These are phyloP conservation scores for Fusarium sacchari DNA, from an alignment of 2,329 filamentous ascomycete species.

Conservation along the genomic window DNA sequence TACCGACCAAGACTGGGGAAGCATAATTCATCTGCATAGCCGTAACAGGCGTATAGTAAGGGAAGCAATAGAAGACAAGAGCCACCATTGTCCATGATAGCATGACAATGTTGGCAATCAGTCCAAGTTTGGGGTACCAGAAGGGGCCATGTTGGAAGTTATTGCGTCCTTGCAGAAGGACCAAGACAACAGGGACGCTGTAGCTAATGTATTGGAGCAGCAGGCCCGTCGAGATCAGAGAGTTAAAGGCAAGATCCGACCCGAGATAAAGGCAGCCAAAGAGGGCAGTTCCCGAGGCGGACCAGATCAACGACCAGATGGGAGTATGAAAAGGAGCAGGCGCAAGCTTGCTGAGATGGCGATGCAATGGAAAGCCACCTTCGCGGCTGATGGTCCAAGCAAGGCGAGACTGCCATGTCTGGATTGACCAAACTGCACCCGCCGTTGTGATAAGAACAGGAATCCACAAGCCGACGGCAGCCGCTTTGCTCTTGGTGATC, in stretches of 20 bases:
- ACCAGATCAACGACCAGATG: background rate
- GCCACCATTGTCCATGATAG: background rate
- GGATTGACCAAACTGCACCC: slow-evolving; percentile 8
- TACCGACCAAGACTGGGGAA: background rate
- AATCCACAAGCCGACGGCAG: slow-evolving; percentile 1
- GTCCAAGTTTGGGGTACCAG: background rate
- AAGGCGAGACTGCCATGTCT: slow-evolving; percentile 6
- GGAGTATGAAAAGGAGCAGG: background rate
- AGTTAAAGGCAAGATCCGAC: slow-evolving; percentile 2
- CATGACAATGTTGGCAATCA: slow-evolving; percentile 2
- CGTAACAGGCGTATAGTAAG: background rate
- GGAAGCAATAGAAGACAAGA: slow-evolving; percentile 6
- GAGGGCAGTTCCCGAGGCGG: background rate
- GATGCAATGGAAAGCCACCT: background rate
- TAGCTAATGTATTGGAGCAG: slow-evolving; percentile 2
- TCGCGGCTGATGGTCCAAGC: background rate
- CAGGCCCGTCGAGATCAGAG: background rate
- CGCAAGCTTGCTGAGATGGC: slow-evolving; percentile 1
- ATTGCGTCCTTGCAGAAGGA: background rate
- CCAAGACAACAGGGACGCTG: background rate
- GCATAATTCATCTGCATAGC: slow-evolving; percentile 10
- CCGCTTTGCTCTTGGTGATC: background rate
- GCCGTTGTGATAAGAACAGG: background rate
- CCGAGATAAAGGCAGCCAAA: slow-evolving; percentile 4
- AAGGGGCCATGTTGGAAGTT: slow-evolving; percentile 6